A percentile compares a stretch with the other conserved stretches of the same genome.
Evolutionary conservation across 208 protist genomes (phyloP).

Genomic region (Trypanosoma grayi): DNA sequence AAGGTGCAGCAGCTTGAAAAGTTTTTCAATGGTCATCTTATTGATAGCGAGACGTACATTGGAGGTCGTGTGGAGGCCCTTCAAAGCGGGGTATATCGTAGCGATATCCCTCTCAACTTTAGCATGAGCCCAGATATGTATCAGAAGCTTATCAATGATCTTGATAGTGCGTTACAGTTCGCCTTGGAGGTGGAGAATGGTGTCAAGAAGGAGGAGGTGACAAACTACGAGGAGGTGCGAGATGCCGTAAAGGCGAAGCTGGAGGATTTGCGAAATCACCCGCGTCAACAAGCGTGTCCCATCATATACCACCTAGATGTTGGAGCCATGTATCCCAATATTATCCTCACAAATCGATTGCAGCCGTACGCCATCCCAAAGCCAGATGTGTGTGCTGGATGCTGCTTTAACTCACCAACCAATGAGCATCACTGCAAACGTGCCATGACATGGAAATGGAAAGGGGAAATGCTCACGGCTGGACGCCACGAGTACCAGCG

Average conservation of each 20-base stretch:
- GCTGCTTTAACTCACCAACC: slow-evolving; percentile 96
- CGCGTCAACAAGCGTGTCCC: slow-evolving; percentile 83
- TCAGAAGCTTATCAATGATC: slow-evolving; percentile 92
- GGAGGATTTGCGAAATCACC: slow-evolving; percentile 79
- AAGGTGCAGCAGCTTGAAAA: slow-evolving; percentile 85
- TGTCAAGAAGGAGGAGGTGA: slow-evolving; percentile 86
- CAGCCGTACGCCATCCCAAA: slow-evolving; percentile 97
- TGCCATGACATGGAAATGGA: slow-evolving; percentile 98
- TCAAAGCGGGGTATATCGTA: slow-evolving; percentile 96
- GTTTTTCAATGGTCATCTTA: slow-evolving; percentile 97
- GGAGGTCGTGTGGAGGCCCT: slow-evolving; percentile 96
- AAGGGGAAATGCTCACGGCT: slow-evolving; percentile 97
- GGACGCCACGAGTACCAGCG: slow-evolving; percentile 92
- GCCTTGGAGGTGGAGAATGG: slow-evolving; percentile 89
- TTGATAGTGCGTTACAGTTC: slow-evolving; percentile 93
- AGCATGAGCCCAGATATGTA: slow-evolving; percentile 90
- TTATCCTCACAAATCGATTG: slow-evolving; percentile 99
- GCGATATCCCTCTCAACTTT: slow-evolving; percentile 96
- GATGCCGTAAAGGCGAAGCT: slow-evolving; percentile 78
- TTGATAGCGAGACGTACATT: slow-evolving; percentile 99
- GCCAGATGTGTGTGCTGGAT: slow-evolving; percentile 95
- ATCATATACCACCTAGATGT: slow-evolving; percentile 99
- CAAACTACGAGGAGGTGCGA: slow-evolving; percentile 93
- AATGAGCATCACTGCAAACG: slow-evolving; percentile 96
- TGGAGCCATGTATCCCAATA: slow-evolving; percentile 99